phyloP scores from a whole-genome alignment of 169 alveolate species.

The Plasmodium malariae region DNA sequence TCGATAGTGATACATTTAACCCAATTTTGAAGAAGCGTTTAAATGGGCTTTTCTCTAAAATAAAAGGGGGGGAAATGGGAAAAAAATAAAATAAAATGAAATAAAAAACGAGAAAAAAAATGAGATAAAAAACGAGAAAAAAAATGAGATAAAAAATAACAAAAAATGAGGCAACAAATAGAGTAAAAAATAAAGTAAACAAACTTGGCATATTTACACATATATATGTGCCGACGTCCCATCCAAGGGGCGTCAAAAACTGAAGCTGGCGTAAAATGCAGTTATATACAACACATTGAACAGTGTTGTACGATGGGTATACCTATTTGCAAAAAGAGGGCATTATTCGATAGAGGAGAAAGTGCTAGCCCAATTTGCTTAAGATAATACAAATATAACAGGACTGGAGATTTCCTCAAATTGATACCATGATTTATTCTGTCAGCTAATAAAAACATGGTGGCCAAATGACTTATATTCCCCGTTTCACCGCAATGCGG shows the following conservation, averaged over 20 bases:
- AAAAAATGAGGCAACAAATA: too few relatives aligned
- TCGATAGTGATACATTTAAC: conserved; percentile 92
- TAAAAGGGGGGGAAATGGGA: conserved; percentile 11
- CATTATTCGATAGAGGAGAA: conserved; percentile 95
- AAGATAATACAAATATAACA: conserved; percentile 91
- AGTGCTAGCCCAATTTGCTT: conserved; percentile 94
- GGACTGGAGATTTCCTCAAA: conserved; percentile 89
- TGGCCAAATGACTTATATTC: conserved; percentile 89
- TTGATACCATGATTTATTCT: conserved; percentile 93
- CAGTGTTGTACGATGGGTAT: too few relatives aligned
- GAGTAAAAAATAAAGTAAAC: too few relatives aligned
- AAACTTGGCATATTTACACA: too few relatives aligned
- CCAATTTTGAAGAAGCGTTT: conserved; percentile 91
- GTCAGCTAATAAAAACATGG: conserved; percentile 90
- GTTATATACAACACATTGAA: too few relatives aligned
- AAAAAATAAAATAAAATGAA: background rate
- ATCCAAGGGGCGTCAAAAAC: too few relatives aligned
- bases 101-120: too few relatives aligned
- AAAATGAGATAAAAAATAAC: too few relatives aligned
- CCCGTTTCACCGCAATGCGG: conserved; percentile 97
- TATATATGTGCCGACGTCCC: too few relatives aligned
- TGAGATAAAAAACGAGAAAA: too few relatives aligned
- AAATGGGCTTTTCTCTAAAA: conserved; percentile 91
- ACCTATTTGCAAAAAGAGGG: conserved; percentile 82
- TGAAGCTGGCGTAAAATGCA: too few relatives aligned